Base-by-base conservation (phyloP, 106 monocot species). In the Chionographis japonica region DNA sequence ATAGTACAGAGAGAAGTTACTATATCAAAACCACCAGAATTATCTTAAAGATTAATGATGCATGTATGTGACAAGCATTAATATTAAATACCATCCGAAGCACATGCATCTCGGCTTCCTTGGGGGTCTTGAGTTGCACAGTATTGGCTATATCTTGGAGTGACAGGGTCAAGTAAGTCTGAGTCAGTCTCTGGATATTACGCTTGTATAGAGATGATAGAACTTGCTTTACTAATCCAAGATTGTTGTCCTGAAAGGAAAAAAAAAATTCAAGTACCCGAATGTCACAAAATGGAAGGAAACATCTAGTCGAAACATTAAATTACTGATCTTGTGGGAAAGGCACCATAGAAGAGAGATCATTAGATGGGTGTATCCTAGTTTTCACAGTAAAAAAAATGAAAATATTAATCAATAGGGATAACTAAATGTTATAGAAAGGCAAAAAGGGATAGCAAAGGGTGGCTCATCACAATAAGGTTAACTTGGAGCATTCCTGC, bases 61-160 rank as follows among this genome's bases (percentile, higher is more conserved):
- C 37, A 19, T 27, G 27, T 27, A 27, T 27, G 27, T 27, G 27
- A 27, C 49, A 49, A 62, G 18, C 19, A 63, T 20, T 27, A 60
- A 49, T 14, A 13, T 69, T 52, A 70, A 71, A n/a, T 81, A 98
- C 98, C 98, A 98, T 98, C 40, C 67, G 80, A 74, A 98, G 93
- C 40, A 98, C 93, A 72, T 88, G 93, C 88, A 93, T 79, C 73
- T 98, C 98, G 63, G 93, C 98, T 73, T 98, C 98, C 79, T 81
- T 93, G 13, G 98, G 54, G 18, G 76, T 83, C 51, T 72, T 83
- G 38, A 98, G 86, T 52, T 98, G 84, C 40, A 87, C 93, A 51
- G 83, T 70, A 50, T 66, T 88, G 50, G 98, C 89, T 80, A 99
- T 99, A 73, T 99, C 98, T 85, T 99, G 87, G 37, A 99, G 93